Evolutionary conservation across 2,329 filamentous ascomycete species (phyloP), one percentile per base, ranked within the genome.

Genomic region (Madurella mycetomatis): DNA sequence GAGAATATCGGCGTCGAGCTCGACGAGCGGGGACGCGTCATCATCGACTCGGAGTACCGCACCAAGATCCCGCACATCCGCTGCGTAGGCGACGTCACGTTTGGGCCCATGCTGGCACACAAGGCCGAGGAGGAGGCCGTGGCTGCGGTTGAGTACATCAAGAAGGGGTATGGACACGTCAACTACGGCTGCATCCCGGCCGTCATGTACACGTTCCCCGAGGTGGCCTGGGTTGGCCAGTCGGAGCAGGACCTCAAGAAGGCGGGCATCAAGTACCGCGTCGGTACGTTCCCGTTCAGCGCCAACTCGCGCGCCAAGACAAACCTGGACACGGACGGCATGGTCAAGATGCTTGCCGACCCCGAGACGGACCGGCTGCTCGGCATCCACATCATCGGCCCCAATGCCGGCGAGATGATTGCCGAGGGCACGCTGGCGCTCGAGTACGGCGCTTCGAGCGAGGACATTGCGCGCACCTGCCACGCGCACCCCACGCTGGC

Each of bases 301-400:
- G 94, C 94, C 77, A 99, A 99, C 84, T 96, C 90, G 56, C 87
- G 94, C 72, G 94, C 94, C 66, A 99, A 97, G 88, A 99, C 94
- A 70, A 99, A 97, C 80, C 80, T 95, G 64, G 94, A 99, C 70
- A 89, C 89, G 37, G 94, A 99, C 55, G 94, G 94, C 65, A 77
- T 96, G 73, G 94, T 99, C 66, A 99, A 99, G 83, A 95, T 99
- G 78, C 80, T 99, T 59, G 87, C 92, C 39, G 94, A 99, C 71
- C 90, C 91, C 49, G 89, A 97, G 82, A 99, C 94, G 37, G 94
- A 99, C 75, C 85, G 94, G 64, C 87, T 99, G 64, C 80, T 99
- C 60, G 94, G 94, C 63, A 87, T 96, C 61, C 94, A 99, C 81
- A 97, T 99, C 73, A 87, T 99, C 66, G 94, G 94, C 56, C 82